Base-by-base conservation (phyloP, 2,329 filamentous ascomycete species). In the Rasamsonia emersonii region DNA sequence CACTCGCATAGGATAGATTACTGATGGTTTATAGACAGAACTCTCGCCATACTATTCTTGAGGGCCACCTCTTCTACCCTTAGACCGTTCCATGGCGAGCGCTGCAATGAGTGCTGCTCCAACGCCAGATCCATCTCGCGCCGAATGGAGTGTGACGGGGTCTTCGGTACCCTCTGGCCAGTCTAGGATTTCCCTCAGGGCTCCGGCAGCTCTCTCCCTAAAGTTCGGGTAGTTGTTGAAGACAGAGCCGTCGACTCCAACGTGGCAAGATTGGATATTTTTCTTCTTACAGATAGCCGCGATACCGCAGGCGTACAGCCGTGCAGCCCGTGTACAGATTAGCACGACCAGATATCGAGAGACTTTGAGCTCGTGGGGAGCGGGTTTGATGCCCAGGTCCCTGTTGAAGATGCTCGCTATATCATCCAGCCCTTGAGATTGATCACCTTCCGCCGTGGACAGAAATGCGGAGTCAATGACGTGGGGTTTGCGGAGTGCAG, bases 181-280 rank as follows among this genome's bases (percentile, higher is more conserved):
- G 18, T 93, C 86, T 21, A 95, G 74, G 42, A 95, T 94, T 68
- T 95, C 88, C 35, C 82, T 77, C 29, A 95, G 72, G 19, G 88
- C 88, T 55, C 79, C 71, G 9, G 88, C 86, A 32, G 86, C 86
- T 33, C 88, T 79, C 35, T 77, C 73, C 70, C 93, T 93, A 73
- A 95, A 95, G 63, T 93, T 81, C n/a, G 86, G 85, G 63, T 95
- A 95, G 58, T 94, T 94, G 73, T 93, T 93, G 67, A 96, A 96
- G 27, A 96, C 88, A 8, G 84, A 91, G 13, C 91, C 91, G 54
- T 96, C 89, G 32, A 91, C 89, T 44, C 89, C 89, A 18, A 96
- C 88, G 58, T 94, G 86, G 63, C 84, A 93, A 18, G 73, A 71
- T 49, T 79, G 63, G 58, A 86, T 84, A 40, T 73, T 71, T 71